Base-by-base conservation (phyloP, 1,284 basidiomycete genomes). In the Xerocomus alliaceus region DNA sequence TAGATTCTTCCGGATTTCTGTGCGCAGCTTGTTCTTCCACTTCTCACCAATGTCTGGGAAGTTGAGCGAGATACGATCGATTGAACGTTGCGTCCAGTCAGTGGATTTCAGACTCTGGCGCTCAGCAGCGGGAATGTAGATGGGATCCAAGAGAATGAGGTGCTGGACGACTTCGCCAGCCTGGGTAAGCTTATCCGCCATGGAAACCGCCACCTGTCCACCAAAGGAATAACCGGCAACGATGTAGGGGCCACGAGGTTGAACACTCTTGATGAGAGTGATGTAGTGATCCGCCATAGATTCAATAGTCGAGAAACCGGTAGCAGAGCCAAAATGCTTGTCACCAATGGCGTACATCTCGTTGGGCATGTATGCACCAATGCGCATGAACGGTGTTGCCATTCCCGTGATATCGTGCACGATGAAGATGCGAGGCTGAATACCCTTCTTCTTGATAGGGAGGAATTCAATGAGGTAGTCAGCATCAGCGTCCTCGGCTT, bases 271-370 rank as follows among this genome's bases (percentile, higher is more conserved):
- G 49, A 73, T 56, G 32, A 73, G 73, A 41, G 71, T 58, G 50
- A 73, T 75, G 50, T 73, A 73, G 54, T 73, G 73, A 44, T 73
- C 70, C 1, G 66, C 73, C 71, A 73, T 75, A 0, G 71, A 62
- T 47, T 75, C 71, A 20, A 73, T 62, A 20, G 70, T 58, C 24
- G 65, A 61, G 62, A 73, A 75, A 35, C 71, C 71, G 0, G 63
- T 70, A n/a, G 68, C 42, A 8, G 68, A 75, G 26, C 71, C 71
- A 39, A 73, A 75, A 51, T 73, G 64, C 31, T 64, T 71, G 61
- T 73, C 71, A 28, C 73, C 73, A 22, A 73, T 73, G 9, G 71
- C 71, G 35, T 74, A 73, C 70, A 75, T 73, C 66, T 75, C 73
- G 48, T 63, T 73, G 1, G 71, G 71, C 71, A 73, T 75, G 56